Base-by-base conservation (phyloP, 2,329 filamentous ascomycete genomes). In the Aspergillus transmontanensis region DNA sequence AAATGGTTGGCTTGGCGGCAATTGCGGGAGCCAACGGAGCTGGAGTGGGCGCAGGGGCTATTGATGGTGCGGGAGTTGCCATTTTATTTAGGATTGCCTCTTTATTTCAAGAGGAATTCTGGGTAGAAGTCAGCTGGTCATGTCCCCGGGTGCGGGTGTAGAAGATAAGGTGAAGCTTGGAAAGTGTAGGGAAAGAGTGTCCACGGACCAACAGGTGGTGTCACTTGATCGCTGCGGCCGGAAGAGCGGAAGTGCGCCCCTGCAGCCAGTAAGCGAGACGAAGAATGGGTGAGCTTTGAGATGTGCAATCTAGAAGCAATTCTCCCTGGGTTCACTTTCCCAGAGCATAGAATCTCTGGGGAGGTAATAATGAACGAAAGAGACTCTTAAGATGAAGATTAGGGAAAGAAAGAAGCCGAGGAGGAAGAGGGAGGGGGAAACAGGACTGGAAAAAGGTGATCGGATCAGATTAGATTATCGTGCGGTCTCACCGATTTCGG, bases 21-120 rank as follows among this genome's bases (percentile, higher is more conserved):
- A 83, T 66, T 57, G 74, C 66, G 58, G 76, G 69, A 48, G 75
- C 76, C 46, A 77, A 74, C 43, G 76, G 66, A 57, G 79, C 77
- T 45, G 76, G 75, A 60, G 76, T 74, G 53, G 79, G 73, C 57
- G 78, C 73, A 14, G 77, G 77, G n/a, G 77, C 73, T 12, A 76
- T 78, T 61, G 76, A 71, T 73, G 62, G 71, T 73, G 64, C 71
- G 64, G 75, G 75, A 60, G 76, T 71, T 41, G 77, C 73, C 66
- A 79, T 78, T 56, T 45, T 66, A 36, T 30, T 34, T 16, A 9
- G 34, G 21, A 56, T 53, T 43, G 26, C 57, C 56, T 58, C 63
- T 64, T 36, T 61, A 48, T 59, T n/a, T 30, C 39, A 56, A 60
- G 61, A 68, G 53, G 62, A 68, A 58, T 62, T 62, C 70, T 74